Percentiles rank a stretch among this genome's conserved stretches.
phyloP scores from a whole-genome alignment of 2,329 filamentous ascomycete genomes.

The Colletotrichum simmondsii region DNA sequence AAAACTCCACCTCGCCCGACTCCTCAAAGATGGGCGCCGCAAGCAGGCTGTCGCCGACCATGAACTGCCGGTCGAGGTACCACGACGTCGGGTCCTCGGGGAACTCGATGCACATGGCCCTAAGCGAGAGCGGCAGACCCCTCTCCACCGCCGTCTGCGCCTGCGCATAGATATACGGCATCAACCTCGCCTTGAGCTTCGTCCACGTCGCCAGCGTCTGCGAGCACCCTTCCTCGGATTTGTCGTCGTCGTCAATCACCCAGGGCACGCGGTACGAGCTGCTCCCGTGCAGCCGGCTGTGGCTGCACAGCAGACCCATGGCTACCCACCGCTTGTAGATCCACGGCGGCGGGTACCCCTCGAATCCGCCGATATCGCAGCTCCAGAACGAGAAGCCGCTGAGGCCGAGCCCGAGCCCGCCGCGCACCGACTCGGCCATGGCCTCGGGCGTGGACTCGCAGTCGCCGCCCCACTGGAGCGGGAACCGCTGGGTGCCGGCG shows the following conservation, averaged over 20 bases:
- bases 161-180: constrained; percentile 63
- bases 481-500: constrained; percentile 76
- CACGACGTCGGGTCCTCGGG: constrained; percentile 76
- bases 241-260: constrained; percentile 74
- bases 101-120: constrained; percentile 77
- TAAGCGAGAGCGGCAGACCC: constrained; percentile 70
- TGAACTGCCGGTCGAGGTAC: constrained; percentile 77
- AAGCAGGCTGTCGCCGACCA: constrained; percentile 74
- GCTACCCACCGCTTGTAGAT: constrained; percentile 84
- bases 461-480: constrained; percentile 79
- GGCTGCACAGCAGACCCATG: constrained; percentile 77
- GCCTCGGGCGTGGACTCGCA: constrained; percentile 80
- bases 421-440: constrained; percentile 77
- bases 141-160: constrained; percentile 52
- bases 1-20: constrained; percentile 73
- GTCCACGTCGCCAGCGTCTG: constrained; percentile 59
- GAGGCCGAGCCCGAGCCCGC: constrained; percentile 71
- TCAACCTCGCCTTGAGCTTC: constrained; percentile 60
- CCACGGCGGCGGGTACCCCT: constrained; percentile 73
- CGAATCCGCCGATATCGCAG: constrained; percentile 78
- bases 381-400: constrained; percentile 77
- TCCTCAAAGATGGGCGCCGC: constrained; percentile 74
- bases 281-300: constrained; percentile 77
- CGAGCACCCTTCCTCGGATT: constrained; percentile 64
- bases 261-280: constrained; percentile 80